Conservation (phyloP, 73 alveolate species). For the Paramecium tetraurelia region DNA sequence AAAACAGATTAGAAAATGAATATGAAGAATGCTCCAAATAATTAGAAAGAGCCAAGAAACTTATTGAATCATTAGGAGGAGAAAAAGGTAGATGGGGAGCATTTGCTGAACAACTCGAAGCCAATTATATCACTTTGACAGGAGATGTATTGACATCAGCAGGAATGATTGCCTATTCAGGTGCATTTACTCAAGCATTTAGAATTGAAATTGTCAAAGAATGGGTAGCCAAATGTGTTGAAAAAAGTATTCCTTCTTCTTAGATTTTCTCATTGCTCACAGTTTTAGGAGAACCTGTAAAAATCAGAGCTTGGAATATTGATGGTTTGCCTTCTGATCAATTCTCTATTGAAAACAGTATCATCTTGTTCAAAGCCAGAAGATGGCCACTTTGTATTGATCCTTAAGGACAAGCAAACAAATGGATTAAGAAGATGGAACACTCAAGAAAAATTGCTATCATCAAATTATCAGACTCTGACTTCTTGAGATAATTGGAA, state of each 20-base stretch:
- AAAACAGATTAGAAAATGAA: constrained; percentile 86
- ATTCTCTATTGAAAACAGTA: constrained; percentile 97
- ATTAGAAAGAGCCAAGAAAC: constrained; percentile 93
- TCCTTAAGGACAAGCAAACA: constrained; percentile 92
- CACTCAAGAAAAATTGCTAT: constrained; percentile 61
- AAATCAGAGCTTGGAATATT: constrained; percentile 97
- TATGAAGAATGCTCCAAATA: constrained; percentile 86
- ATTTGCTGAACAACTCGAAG: constrained; percentile 79
- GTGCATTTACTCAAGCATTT: constrained; percentile 91
- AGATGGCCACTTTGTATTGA: constrained; percentile 98
- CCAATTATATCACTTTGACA: constrained; percentile 87
- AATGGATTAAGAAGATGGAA: constrained; percentile 87
- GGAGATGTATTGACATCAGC: constrained; percentile 97
- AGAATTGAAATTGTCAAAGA: constrained; percentile 81
- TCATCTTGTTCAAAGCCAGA: constrained; percentile 92
- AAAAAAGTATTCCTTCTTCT: constrained; percentile 89
- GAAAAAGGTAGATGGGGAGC: constrained; percentile 98
- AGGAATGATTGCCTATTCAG: constrained; percentile 98
- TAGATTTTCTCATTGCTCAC: constrained; percentile 81
- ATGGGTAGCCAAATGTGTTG: constrained; percentile 92
- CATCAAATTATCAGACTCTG: constrained; percentile 85
- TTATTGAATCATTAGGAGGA: constrained; percentile 98
- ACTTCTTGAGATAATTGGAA: constrained; percentile 75
- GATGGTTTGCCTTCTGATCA: constrained; percentile 98
- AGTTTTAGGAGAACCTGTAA: constrained; percentile 98